A percentile compares a stretch with the other conserved stretches of the same genome.
Conservation (phyloP, 192 early-diverging fungal genomes). For the Podila clonocystis region DNA sequence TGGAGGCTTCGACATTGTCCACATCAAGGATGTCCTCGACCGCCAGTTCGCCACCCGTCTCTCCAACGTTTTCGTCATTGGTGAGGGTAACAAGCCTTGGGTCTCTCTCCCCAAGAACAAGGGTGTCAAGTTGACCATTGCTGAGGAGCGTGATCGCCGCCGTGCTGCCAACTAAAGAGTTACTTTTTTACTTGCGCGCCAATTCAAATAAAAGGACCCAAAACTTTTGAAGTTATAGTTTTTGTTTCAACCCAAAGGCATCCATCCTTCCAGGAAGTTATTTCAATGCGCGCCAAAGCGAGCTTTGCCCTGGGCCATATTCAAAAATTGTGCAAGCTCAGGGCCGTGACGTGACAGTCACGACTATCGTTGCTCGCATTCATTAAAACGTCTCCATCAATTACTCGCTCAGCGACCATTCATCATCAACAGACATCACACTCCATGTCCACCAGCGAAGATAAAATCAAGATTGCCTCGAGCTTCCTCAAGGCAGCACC, state of each 20-base stretch:
- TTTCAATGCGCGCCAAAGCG: too few species aligned
- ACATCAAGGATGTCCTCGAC: conserved; percentile 97
- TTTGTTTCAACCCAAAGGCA: background rate
- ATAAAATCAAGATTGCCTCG: conserved; percentile 80
- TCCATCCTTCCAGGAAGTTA: too few species aligned
- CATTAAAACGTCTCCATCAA: background rate
- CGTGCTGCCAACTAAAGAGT: conserved; percentile 53
- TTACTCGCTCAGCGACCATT: background rate
- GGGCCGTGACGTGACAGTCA: background rate
- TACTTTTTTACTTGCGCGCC: conserved; percentile 17
- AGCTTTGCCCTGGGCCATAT: too few species aligned
- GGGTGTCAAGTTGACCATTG: conserved; percentile 98
- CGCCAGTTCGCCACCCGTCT: conserved; percentile 97
- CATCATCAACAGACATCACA: background rate
- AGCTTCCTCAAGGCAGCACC: conserved; percentile 86
- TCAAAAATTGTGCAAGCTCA: too few species aligned
- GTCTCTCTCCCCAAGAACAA: conserved; percentile 99
- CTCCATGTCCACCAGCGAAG: conserved; percentile 57
- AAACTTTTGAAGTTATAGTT: background rate
- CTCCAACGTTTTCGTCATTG: conserved; percentile 83
- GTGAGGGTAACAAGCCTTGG: conserved; percentile 90
- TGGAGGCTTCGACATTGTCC: conserved; percentile 99
- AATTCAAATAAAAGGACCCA: conserved; percentile 4
- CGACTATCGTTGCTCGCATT: background rate
- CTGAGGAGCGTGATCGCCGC: conserved; percentile 98